Evolutionary conservation across 179 eudicot species (phyloP).

Genomic region (Camellia oleifera): DNA sequence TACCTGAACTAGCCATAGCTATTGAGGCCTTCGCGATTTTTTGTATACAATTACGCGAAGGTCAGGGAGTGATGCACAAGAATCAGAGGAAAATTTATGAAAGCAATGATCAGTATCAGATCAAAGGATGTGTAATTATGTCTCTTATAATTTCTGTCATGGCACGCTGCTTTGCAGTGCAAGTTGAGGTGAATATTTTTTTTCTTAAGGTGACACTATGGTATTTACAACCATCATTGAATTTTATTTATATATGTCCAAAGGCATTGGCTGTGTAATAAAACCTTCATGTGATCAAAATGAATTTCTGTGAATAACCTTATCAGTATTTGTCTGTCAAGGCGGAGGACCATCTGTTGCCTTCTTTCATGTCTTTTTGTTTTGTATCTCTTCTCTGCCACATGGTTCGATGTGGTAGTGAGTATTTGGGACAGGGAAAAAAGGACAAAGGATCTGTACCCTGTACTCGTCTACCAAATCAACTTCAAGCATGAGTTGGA

Average conservation of each 20-base stretch:
- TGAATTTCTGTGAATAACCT: background rate
- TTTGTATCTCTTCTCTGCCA: no score
- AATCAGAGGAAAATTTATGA: background rate
- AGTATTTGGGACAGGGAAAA: no score
- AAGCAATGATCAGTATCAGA: background rate
- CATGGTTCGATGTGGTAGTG: no score
- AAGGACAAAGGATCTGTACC: no score
- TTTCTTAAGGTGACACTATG: no score
- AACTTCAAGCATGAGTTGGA: background rate
- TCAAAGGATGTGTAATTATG: background rate
- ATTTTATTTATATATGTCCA: background rate
- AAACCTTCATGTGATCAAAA: background rate
- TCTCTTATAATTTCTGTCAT: no score
- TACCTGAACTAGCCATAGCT: background rate
- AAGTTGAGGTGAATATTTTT: no score
- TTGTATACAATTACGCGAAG: conserved; percentile 7
- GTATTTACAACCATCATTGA: background rate
- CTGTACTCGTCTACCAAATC: no score
- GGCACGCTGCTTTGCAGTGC: no score
- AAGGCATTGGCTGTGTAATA: background rate
- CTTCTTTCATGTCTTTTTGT: no score
- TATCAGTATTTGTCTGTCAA: background rate
- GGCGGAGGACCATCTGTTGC: no score
- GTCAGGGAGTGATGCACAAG: background rate
- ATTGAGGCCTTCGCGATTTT: conserved; percentile 8